phyloP scores from a whole-genome alignment of 2,329 filamentous ascomycete species.

The Penicillium sp. region DNA sequence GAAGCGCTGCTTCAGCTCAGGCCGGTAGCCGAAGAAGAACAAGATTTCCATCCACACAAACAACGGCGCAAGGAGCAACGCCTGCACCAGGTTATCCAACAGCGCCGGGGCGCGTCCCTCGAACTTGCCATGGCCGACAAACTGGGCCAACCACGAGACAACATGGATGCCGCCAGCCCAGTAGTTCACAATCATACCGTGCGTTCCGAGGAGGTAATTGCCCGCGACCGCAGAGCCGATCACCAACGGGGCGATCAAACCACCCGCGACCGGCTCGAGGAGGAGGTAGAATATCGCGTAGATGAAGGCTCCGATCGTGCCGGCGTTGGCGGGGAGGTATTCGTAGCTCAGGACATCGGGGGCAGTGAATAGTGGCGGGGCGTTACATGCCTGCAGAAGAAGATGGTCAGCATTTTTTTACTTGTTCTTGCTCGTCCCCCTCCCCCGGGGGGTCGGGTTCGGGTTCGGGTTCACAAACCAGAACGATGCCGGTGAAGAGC shows the following conservation, averaged over 20 bases:
- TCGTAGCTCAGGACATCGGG: constrained; percentile 59
- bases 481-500: constrained; percentile 61
- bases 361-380: constrained; percentile 55
- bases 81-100: constrained; percentile 89
- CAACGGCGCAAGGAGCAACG: constrained; percentile 88
- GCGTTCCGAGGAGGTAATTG: constrained; percentile 72
- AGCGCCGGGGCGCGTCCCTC: constrained; percentile 87
- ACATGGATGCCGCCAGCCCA: constrained; percentile 72
- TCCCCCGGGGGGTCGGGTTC: neutral
- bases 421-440: too few species aligned
- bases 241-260: constrained; percentile 74
- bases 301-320: constrained; percentile 60
- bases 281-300: constrained; percentile 85
- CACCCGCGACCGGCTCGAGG: constrained; percentile 90
- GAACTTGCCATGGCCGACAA: constrained; percentile 86
- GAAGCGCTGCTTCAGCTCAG: constrained; percentile 80
- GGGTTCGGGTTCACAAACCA: constrained; percentile 51
- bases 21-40: constrained; percentile 88
- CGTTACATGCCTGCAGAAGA: constrained; percentile 60
- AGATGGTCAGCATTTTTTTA: neutral
- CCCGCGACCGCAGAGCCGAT: constrained; percentile 73
- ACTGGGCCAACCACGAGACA: constrained; percentile 83
- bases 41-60: constrained; percentile 97
- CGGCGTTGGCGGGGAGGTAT: constrained; percentile 63
- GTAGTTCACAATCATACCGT: constrained; percentile 64